Evolutionary conservation across 176 grass and related monocot species (phyloP), one percentile per base, ranked within the genome.

Genomic region (Pontederia crassipes): DNA sequence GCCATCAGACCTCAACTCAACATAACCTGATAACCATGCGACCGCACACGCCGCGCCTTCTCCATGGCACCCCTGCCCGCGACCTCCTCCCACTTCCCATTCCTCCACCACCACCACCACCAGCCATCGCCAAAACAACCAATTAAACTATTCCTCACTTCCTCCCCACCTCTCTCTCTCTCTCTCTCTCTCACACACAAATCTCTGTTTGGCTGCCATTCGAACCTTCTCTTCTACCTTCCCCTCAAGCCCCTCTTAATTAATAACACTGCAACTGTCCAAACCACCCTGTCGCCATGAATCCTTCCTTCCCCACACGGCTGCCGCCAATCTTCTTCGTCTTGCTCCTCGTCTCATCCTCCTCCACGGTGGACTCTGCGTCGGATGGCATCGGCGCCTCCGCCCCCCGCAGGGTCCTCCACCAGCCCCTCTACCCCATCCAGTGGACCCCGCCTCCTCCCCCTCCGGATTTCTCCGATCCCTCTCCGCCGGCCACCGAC

Each of bases 361-460:
- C 28, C 28, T n/a, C 15, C 2, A n/a, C 66, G 52, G 53, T 12
- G 0, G 32, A 10, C 11, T n/a, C 28, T 12, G 24, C 8, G 9
- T 17, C 13, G 0, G 29, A 14, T 32, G 66, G 17, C 17, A 11
- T 28, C 32, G 60, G 14, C 15, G 66, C 29, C 4, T 56, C 49
- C 14, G 66, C n/a, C 4, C 46, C 49, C 14, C 73, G 75, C 52
- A 65, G 90, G 40, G 74, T 84, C 52, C 82, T 95, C 35, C 90
- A 95, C 68, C 82, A 95, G 71, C 90, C 90, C 28, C 74, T 95
- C 48, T 86, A 89, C 12, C 90, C 90, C 17, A 95, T 95, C 35
- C 79, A 89, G 45, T 89, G 90, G 90, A 95, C 86, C 0, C 90
- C 90, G 5, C 85, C 90, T 0, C 89, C 89, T 0, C 70, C 89